Conservation (phyloP, 2,329 filamentous ascomycete species). For the Chaetomiaceae sp. region DNA sequence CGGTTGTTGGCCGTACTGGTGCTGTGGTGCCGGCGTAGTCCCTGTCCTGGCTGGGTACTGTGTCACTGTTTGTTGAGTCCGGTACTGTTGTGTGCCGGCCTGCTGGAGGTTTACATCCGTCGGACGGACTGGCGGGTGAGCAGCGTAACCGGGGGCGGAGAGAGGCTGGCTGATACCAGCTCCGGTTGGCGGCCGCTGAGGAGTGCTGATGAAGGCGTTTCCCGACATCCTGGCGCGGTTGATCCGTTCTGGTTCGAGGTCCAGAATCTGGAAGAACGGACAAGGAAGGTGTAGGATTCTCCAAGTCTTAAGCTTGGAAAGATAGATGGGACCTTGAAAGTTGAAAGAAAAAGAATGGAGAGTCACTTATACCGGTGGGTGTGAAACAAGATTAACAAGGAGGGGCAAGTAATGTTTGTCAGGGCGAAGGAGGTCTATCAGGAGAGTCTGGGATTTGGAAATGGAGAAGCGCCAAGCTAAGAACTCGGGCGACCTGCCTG, state of each 20-base stretch:
- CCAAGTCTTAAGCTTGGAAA: neutral
- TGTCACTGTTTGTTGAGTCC: neutral
- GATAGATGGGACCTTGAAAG: neutral
- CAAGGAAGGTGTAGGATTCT: neutral
- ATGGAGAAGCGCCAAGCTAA: neutral
- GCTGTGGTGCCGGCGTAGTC: too few relatives aligned
- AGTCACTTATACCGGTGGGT: neutral
- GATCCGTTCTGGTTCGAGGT: too few relatives aligned
- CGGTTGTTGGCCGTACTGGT: too few relatives aligned
- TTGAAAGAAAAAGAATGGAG: too few relatives aligned
- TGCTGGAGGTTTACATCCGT: neutral
- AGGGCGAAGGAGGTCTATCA: constrained; percentile 2
- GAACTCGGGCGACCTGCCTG: too few relatives aligned
- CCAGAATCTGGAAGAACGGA: too few relatives aligned
- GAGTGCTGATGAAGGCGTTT: constrained; percentile 13
- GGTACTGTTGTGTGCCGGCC: neutral
- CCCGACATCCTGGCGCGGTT: constrained; percentile 5
- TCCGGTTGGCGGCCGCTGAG: neutral
- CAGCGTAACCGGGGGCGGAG: neutral
- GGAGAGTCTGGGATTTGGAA: neutral
- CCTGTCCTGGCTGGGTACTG: too few relatives aligned
- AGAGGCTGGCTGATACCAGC: neutral
- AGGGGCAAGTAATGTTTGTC: neutral
- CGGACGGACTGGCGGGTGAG: constrained; percentile 3
- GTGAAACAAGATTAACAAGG: too few relatives aligned